phyloP scores from a whole-genome alignment of 768 basidiomycete species.

The Amanita rimosa region DNA sequence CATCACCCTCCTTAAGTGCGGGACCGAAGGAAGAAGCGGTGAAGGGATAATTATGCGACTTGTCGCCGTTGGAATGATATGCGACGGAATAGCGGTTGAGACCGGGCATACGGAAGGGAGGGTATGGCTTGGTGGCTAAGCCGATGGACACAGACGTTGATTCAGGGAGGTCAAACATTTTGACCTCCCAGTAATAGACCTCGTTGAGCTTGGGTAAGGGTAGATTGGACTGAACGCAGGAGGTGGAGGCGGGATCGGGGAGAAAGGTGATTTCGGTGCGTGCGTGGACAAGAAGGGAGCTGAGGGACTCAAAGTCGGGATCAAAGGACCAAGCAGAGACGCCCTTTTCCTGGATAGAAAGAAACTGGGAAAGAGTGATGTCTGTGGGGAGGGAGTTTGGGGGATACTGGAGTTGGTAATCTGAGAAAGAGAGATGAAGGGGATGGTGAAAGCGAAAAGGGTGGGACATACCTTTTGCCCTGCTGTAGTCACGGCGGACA shows the following conservation, averaged over 20 bases:
- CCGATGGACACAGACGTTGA: slow-evolving; percentile 87
- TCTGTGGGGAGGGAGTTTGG: slow-evolving; percentile 97
- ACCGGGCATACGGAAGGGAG: slow-evolving; percentile 87
- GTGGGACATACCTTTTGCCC: slow-evolving; percentile 65
- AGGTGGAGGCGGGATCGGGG: slow-evolving; percentile 88
- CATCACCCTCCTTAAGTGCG: slow-evolving; percentile 84
- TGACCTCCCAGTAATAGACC: slow-evolving; percentile 99
- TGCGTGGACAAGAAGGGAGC: slow-evolving; percentile 86
- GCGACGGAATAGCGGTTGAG: slow-evolving; percentile 80
- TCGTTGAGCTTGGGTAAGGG: slow-evolving; percentile 97
- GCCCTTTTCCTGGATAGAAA: slow-evolving; percentile 98
- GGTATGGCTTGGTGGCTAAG: slow-evolving; percentile 94
- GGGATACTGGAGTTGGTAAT: slow-evolving; percentile 78
- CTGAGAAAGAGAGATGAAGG: slow-evolving; percentile 24
- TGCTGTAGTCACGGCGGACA: slow-evolving; percentile 58
- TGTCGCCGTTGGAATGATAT: slow-evolving; percentile 94
- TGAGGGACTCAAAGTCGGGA: slow-evolving; percentile 93
- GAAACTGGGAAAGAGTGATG: slow-evolving; percentile 96
- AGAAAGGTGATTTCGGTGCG: slow-evolving; percentile 98
- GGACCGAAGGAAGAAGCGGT: slow-evolving; percentile 78
- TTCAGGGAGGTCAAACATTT: slow-evolving; percentile 94
- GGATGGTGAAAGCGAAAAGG: slow-evolving; percentile 7
- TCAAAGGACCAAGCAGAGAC: slow-evolving; percentile 99
- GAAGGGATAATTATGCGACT: slow-evolving; percentile 96
- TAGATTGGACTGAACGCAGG: slow-evolving; percentile 92